Evolutionary conservation across 345 rosid species (phyloP).

Genomic region (Physaria fendleri): DNA sequence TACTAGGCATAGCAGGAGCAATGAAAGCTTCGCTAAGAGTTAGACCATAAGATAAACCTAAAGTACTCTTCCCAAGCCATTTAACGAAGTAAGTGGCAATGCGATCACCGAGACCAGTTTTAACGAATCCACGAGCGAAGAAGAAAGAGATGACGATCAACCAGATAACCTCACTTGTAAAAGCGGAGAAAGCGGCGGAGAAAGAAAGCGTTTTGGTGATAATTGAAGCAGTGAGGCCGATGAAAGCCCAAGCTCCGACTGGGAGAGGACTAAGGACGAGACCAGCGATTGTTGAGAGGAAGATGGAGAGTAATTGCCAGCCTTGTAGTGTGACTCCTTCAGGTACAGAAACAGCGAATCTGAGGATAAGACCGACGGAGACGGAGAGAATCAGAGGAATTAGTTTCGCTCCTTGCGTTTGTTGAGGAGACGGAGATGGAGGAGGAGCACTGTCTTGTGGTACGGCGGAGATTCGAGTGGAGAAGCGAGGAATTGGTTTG

Average conservation of each 20-base stretch:
- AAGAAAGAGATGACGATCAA: constrained; percentile 94
- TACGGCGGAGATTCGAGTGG: constrained; percentile 29
- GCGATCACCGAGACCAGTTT: constrained; percentile 88
- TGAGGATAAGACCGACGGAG: constrained; percentile 57
- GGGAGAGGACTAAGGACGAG: constrained; percentile 83
- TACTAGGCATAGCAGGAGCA: constrained; percentile 96
- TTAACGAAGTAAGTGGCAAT: constrained; percentile 93
- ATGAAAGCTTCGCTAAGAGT: constrained; percentile 83
- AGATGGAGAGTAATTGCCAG: constrained; percentile 84
- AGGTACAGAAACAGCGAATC: constrained; percentile 62
- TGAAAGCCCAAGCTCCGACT: constrained; percentile 96
- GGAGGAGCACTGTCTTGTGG: constrained; percentile 27
- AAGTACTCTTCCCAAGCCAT: constrained; percentile 85
- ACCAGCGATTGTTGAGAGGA: constrained; percentile 85
- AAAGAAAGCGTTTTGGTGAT: constrained; percentile 71
- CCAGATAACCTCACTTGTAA: constrained; percentile 93
- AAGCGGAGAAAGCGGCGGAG: constrained; percentile 75
- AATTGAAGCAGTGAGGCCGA: constrained; percentile 65
- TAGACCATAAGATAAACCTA: constrained; percentile 88
- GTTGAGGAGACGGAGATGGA: constrained; percentile 21
- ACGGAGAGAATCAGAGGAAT: constrained; percentile 61
- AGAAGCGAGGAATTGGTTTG: constrained; percentile 23
- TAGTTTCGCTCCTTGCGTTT: constrained; percentile 67
- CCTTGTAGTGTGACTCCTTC: constrained; percentile 60
- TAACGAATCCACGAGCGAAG: constrained; percentile 95